Evolutionary conservation across 1,284 basidiomycete species (phyloP), one percentile per base, ranked within the genome.

Genomic region (Lignosus rhinocerotis): DNA sequence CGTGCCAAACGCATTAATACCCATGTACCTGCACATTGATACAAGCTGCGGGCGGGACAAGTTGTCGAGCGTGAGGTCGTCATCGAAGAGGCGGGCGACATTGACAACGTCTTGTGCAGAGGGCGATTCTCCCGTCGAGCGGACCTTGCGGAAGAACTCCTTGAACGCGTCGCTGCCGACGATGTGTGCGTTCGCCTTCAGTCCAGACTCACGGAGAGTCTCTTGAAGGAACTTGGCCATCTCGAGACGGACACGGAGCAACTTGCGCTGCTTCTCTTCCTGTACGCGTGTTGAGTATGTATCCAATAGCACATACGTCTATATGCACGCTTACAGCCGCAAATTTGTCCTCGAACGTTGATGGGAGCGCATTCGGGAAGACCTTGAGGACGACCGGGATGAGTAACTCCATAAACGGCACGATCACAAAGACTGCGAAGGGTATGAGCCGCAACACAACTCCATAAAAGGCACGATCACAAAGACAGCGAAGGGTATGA

Each of bases 161-260:
- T 98, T 98, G 83, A 99, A 99, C 55, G 95, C 94, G 62, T 98
- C 94, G 52, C 86, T 92, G 60, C 93, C 93, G 57, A 98, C 86
- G 59, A 99, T 96, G 68, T 92, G 90, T 17, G 87, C 86, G 70
- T 96, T 96, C 7, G 93, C 93, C 73, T 93, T 94, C 58, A 98
- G 80, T 42, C 94, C 94, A 14, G 93, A 94, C 75, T 98, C 96
- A 49, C 92, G 87, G 57, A 99, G 85, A 1, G 97, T 98, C 74
- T 98, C 97, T 72, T 98, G 96, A 48, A 99, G 79, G 82, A 99
- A 99, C 72, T 99, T 99, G 67, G 97, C 97, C 96, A 99, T 98
- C 73, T 98, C 96, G 30, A 99, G 80, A 55, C 96, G 85, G 21
- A 98, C 93, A 67, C 96, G 91, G 51, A 99, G 87, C 2, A 98